These are phyloP conservation scores for Penicillium herquei DNA, from an alignment of 495 filamentous ascomycete species.

Conservation along the genomic window DNA sequence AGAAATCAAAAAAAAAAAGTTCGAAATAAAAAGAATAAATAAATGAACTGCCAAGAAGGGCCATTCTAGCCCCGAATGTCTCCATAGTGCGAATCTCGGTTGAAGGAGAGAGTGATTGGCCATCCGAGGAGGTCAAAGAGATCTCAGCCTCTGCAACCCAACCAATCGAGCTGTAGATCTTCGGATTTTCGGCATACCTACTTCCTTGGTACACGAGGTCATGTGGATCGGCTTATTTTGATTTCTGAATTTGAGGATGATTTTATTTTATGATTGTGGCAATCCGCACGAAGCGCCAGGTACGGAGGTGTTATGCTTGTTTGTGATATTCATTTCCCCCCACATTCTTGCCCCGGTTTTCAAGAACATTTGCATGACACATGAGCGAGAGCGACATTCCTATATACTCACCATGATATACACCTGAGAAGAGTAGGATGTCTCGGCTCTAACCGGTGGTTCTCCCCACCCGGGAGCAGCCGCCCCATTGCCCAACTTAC, in stretches of 20 bases:
- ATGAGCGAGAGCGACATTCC: background rate
- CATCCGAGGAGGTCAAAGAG: constrained; percentile 8
- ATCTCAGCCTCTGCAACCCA: constrained; percentile 12
- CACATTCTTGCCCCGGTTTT: background rate
- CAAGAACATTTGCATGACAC: background rate
- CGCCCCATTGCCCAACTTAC: background rate
- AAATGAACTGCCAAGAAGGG: constrained; percentile 2
- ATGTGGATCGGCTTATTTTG: constrained; percentile 10
- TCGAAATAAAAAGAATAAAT: background rate
- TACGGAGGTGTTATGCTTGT: background rate
- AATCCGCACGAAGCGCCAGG: constrained; percentile 2
- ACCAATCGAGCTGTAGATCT: constrained; percentile 10
- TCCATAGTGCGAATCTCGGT: background rate
- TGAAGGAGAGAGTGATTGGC: background rate
- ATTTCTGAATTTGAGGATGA: no score
- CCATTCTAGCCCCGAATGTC: background rate
- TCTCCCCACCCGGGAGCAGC: constrained; percentile 21
- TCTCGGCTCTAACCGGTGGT: constrained; percentile 18
- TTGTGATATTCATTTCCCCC: background rate
- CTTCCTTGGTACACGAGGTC: constrained; percentile 16
- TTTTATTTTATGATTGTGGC: background rate
- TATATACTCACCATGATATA: background rate
- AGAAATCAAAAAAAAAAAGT: background rate
- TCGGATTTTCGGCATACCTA: constrained; percentile 16
- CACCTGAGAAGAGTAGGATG: background rate